phyloP scores from a whole-genome alignment of 1,284 basidiomycete genomes.

The Schizophyllum commune region DNA sequence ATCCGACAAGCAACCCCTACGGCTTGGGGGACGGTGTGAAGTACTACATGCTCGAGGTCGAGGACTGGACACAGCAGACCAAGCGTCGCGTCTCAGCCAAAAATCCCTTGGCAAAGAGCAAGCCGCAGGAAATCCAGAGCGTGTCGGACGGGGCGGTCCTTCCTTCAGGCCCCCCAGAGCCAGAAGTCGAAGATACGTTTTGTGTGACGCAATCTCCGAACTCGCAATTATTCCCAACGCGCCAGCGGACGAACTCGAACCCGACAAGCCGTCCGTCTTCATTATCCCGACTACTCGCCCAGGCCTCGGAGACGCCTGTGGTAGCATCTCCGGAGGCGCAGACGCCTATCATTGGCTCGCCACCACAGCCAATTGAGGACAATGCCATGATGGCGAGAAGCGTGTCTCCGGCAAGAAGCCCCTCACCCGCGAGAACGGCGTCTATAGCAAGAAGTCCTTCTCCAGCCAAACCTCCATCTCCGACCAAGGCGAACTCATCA shows the following conservation, averaged over 20 bases:
- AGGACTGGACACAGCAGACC: constrained; percentile 79
- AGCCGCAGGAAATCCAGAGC: constrained; percentile 17
- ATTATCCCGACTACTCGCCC: constrained; percentile 65
- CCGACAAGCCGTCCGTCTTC: constrained; percentile 66
- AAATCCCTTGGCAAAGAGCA: constrained; percentile 34
- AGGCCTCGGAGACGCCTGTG: constrained; percentile 42
- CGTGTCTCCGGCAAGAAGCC: background rate
- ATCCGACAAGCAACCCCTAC: constrained; percentile 67
- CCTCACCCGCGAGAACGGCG: no score
- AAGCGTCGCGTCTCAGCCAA: constrained; percentile 50
- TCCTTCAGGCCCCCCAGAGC: constrained; percentile 49
- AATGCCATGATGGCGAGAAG: no score
- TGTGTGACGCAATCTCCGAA: constrained; percentile 51
- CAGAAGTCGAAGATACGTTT: constrained; percentile 63
- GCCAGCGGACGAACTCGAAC: constrained; percentile 58
- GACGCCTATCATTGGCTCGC: constrained; percentile 4
- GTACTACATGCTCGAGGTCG: constrained; percentile 90
- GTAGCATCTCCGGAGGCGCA: constrained; percentile 20
- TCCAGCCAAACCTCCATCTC: constrained; percentile 24
- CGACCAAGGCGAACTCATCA: constrained; percentile 16
- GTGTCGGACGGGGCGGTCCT: constrained; percentile 28
- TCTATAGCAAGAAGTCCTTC: background rate
- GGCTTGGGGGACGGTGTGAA: constrained; percentile 86
- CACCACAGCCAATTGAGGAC: constrained; percentile 13
- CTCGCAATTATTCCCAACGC: constrained; percentile 53